Percentiles rank a stretch among this genome's conserved stretches.
These are phyloP conservation scores for Nicotiana benthamiana DNA, from an alignment of 257 asterid species.

Conservation along the genomic window DNA sequence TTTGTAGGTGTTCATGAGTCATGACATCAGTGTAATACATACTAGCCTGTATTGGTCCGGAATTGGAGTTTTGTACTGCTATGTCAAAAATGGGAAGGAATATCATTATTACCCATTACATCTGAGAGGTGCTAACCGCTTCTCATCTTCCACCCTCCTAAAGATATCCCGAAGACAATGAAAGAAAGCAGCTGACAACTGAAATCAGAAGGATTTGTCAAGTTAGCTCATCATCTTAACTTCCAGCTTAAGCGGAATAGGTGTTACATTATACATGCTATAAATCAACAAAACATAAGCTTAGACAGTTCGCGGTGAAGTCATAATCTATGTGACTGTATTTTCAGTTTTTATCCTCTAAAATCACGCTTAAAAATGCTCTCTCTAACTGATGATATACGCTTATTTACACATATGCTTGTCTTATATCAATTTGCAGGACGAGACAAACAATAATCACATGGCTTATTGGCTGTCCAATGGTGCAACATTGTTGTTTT, in stretches of 20 bases:
- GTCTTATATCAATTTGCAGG: conserved; percentile 31
- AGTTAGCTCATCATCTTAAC: neutral
- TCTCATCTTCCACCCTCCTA: neutral
- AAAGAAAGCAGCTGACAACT: neutral
- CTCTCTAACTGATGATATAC: neutral
- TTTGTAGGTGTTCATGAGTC: neutral
- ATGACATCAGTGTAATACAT: neutral
- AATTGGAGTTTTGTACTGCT: neutral
- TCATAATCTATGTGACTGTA: neutral
- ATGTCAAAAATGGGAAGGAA: neutral
- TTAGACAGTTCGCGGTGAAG: neutral
- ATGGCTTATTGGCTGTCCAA: conserved; percentile 90
- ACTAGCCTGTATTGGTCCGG: neutral
- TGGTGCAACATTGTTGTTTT: conserved; percentile 57
- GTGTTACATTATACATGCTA: neutral
- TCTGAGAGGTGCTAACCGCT: neutral
- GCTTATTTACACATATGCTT: neutral
- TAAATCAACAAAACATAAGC: neutral
- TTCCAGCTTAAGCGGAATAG: neutral
- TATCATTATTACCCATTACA: neutral
- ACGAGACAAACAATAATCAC: conserved; percentile 42
- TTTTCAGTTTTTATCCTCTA: neutral
- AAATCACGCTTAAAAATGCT: neutral
- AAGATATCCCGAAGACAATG: neutral
- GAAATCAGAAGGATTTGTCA: neutral